Evolutionary conservation across 2,329 filamentous ascomycete species (phyloP).

Genomic region (Scedosporium apiospermum): DNA sequence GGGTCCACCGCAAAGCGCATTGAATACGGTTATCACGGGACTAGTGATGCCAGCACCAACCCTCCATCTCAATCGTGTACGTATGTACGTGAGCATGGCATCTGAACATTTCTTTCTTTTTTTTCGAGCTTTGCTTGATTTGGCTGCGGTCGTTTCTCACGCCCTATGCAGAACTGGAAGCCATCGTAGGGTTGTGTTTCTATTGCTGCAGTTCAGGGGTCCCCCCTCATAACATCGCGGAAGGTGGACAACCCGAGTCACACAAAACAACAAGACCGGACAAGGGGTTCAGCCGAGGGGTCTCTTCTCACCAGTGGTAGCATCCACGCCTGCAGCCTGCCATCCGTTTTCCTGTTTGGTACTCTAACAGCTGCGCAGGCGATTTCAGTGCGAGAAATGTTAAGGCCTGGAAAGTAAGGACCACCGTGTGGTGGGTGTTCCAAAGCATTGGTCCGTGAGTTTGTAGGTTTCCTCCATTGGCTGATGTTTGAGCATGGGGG

Average conservation of each 20-base stretch:
- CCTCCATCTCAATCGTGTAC: background rate
- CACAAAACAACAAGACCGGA: conserved; percentile 3
- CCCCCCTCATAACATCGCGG: background rate
- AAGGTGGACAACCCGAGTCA: background rate
- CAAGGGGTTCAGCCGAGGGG: background rate
- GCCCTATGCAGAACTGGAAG: background rate
- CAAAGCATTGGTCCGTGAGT: conserved; percentile 2
- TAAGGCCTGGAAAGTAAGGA: background rate
- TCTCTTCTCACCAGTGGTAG: background rate
- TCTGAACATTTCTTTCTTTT: background rate
- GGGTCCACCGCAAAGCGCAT: background rate
- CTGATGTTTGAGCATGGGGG: conserved; percentile 1
- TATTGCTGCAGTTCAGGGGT: background rate
- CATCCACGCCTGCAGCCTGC: background rate
- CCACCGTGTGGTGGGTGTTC: background rate
- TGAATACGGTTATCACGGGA: background rate
- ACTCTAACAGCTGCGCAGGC: background rate
- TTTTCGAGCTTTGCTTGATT: background rate
- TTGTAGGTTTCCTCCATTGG: background rate
- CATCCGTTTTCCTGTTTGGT: background rate
- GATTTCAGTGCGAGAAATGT: background rate
- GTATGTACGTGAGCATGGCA: background rate
- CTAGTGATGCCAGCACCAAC: background rate
- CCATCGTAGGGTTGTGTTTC: background rate
- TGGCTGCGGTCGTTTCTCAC: background rate